Conservation (phyloP, 2,329 filamentous ascomycete species). For the Aureobasidium sp. region DNA sequence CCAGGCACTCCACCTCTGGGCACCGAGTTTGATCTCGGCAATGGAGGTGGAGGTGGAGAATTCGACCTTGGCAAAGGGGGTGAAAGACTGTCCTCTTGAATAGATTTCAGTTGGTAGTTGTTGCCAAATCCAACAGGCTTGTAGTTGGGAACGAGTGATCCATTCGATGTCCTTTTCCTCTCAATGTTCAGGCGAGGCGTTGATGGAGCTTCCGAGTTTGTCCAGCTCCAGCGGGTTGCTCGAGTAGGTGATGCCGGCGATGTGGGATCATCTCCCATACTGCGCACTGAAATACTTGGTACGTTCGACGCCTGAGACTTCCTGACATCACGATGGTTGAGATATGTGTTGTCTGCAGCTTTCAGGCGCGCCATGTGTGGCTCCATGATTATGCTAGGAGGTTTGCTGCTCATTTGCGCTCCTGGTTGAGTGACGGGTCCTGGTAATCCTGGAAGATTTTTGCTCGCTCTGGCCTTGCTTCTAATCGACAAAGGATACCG, state of each 20-base stretch:
- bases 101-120: background rate
- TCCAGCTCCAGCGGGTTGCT: conserved; percentile 24
- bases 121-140: conserved; percentile 9
- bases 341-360: background rate
- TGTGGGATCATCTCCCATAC: conserved; percentile 3
- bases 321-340: background rate
- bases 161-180: background rate
- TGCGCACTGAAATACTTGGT: conserved; percentile 5
- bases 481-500: conserved; percentile 9
- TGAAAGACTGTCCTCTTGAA: conserved; percentile 6
- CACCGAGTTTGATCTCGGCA: background rate
- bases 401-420: conserved; percentile 3
- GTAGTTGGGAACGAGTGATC: conserved; percentile 3
- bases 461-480: background rate
- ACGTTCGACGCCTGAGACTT: conserved; percentile 5
- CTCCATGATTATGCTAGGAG: conserved; percentile 6
- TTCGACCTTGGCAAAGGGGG: background rate
- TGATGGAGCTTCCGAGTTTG: conserved; percentile 24
- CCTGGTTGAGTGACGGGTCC: conserved; percentile 12
- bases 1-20: background rate
- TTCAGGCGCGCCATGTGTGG: conserved; percentile 13
- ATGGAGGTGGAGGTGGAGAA: background rate
- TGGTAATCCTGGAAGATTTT: conserved; percentile 1
- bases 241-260: background rate
- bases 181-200: conserved; percentile 22